Evolutionary conservation across 768 basidiomycete genomes (phyloP).

Genomic region (Pleurotus salmoneostramineus): DNA sequence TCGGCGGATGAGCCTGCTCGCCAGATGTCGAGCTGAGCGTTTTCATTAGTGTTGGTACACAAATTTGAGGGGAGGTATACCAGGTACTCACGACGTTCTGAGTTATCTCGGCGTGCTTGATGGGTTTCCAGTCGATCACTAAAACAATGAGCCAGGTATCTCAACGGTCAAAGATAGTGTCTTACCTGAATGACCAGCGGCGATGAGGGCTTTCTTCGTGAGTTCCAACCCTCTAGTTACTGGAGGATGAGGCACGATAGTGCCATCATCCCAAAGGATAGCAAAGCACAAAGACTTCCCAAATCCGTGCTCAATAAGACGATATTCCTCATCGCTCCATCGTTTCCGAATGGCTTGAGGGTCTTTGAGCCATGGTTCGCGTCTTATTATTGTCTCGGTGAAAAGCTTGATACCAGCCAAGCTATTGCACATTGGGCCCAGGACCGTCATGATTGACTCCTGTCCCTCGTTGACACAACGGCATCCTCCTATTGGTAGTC

Average conservation of each 20-base stretch:
- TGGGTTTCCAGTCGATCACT: constrained; percentile 67
- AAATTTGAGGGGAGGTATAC: too few species aligned
- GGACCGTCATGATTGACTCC: constrained; percentile 65
- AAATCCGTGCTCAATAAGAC: constrained; percentile 51
- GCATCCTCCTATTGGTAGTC: constrained; percentile 66
- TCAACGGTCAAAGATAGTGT: too few species aligned
- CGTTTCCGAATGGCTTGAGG: constrained; percentile 51
- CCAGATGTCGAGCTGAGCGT: not conserved
- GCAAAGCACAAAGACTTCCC: constrained; percentile 51
- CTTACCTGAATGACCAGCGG: constrained; percentile 39
- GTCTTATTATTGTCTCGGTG: constrained; percentile 55
- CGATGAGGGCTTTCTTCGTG: constrained; percentile 50
- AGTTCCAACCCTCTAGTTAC: constrained; percentile 56
- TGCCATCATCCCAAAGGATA: constrained; percentile 65
- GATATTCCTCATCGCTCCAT: constrained; percentile 61
- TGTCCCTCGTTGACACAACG: constrained; percentile 66
- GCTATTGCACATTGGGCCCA: constrained; percentile 66
- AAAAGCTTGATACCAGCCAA: constrained; percentile 63
- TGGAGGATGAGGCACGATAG: constrained; percentile 60
- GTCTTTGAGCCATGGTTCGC: constrained; percentile 65
- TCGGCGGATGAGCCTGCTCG: constrained; percentile 46
- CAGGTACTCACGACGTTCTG: constrained; percentile 30
- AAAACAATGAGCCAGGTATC: not conserved
- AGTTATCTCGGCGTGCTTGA: constrained; percentile 49
- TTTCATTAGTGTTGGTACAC: too few species aligned